Evolutionary conservation across 306 rosid genomes (phyloP).

Genomic region (Luffa acutangula): DNA sequence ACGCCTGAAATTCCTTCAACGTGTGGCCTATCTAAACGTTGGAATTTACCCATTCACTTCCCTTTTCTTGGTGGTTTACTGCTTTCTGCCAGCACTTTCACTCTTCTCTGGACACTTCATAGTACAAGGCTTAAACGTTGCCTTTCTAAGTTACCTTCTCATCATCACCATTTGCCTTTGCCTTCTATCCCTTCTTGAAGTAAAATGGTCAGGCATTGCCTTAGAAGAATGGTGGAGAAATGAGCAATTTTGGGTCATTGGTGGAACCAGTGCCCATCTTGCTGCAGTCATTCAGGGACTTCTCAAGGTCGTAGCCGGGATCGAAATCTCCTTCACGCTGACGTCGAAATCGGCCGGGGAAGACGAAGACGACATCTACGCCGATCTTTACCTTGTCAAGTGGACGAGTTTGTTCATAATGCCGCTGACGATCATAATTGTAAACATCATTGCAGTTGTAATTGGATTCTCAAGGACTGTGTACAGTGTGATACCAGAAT

Average conservation of each 20-base stretch:
- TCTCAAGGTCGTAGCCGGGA: conserved; percentile 55
- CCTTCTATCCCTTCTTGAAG: conserved; percentile 67
- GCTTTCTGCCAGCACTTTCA: conserved; percentile 68
- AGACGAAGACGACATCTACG: conserved; percentile 46
- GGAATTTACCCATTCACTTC: conserved; percentile 85
- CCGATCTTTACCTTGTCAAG: conserved; percentile 63
- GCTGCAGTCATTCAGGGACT: conserved; percentile 70
- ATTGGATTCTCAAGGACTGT: conserved; percentile 57
- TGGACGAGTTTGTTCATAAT: conserved; percentile 77
- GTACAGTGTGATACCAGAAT: conserved; percentile 65
- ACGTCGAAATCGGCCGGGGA: conserved; percentile 53
- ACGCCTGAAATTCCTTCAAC: conserved; percentile 76
- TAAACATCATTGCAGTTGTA: conserved; percentile 42
- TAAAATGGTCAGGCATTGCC: conserved; percentile 69
- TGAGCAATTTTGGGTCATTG: conserved; percentile 82
- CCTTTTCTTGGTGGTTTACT: conserved; percentile 44
- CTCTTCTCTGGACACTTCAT: conserved; percentile 71
- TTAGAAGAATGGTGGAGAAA: conserved; percentile 85
- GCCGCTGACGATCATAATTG: conserved; percentile 52
- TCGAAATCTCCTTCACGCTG: conserved; percentile 60
- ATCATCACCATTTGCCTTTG: conserved; percentile 38
- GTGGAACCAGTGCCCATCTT: conserved; percentile 83
- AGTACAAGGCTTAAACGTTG: conserved; percentile 36
- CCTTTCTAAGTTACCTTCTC: conserved; percentile 50
- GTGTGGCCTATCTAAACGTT: conserved; percentile 66